A percentile compares a stretch with the other conserved stretches of the same genome.
phyloP scores from a whole-genome alignment of 192 early-diverging fungal genomes.

The Gorgonomyces haynaldii region DNA sequence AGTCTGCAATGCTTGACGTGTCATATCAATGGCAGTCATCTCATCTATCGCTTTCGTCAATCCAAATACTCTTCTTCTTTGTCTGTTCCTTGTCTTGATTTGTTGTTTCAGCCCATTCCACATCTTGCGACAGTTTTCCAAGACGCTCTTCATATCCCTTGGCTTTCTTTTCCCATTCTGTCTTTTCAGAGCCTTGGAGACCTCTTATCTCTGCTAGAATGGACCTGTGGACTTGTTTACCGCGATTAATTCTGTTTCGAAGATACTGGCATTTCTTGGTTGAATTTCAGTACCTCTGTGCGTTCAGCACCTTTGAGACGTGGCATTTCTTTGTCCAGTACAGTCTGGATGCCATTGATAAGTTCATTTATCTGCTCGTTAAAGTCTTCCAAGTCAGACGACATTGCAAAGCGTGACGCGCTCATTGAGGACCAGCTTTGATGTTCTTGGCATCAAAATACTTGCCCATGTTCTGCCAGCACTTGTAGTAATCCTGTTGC shows the following conservation, averaged over 20 bases:
- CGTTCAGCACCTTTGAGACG: constrained; percentile 35
- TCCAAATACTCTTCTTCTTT: constrained; percentile 16
- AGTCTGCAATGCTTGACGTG: constrained; percentile 29
- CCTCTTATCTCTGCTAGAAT: constrained; percentile 40
- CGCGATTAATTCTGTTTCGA: constrained; percentile 32
- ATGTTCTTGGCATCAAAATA: constrained; percentile 25
- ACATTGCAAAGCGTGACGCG: too few species aligned
- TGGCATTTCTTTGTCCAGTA: constrained; percentile 36
- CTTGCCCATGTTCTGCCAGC: constrained; percentile 63
- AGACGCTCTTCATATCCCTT: constrained; percentile 31
- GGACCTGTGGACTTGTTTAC: constrained; percentile 37
- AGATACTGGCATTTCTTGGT: constrained; percentile 46
- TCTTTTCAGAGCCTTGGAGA: constrained; percentile 10
- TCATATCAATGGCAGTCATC: constrained; percentile 40
- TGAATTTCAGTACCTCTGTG: constrained; percentile 20
- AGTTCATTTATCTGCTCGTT: constrained; percentile 48
- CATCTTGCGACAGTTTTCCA: constrained; percentile 38
- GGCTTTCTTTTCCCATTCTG: constrained; percentile 35
- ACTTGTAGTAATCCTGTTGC: constrained; percentile 77
- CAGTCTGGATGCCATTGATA: constrained; percentile 22
- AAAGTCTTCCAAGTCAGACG: constrained; percentile 52
- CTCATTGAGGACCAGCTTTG: not conserved
- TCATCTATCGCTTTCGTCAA: constrained; percentile 25
- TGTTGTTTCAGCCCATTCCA: constrained; percentile 46
- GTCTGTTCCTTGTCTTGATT: constrained; percentile 28